Percentiles rank a stretch among this genome's conserved stretches.
These are phyloP conservation scores for Alternaria rosae DNA, from an alignment of 2,329 filamentous ascomycete species.

Conservation along the genomic window DNA sequence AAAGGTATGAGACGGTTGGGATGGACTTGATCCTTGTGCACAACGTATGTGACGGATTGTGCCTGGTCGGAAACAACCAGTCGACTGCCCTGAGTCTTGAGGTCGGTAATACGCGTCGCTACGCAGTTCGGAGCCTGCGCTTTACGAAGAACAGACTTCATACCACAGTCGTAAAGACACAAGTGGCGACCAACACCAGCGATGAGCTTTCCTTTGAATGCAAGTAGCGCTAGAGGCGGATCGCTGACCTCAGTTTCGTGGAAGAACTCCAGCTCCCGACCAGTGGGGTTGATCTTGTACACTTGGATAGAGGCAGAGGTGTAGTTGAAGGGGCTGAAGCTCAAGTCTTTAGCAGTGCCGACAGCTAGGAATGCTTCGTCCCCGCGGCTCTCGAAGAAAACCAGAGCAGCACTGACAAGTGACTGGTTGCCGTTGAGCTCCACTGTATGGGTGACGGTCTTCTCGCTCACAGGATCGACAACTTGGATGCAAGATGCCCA, in stretches of 20 bases:
- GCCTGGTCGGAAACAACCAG: slow-evolving; percentile 93
- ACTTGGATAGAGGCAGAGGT: slow-evolving; percentile 87
- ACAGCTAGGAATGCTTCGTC: slow-evolving; percentile 93
- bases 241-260: slow-evolving; percentile 95
- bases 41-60: slow-evolving; percentile 89
- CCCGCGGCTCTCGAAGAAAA: slow-evolving; percentile 81
- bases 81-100: slow-evolving; percentile 89
- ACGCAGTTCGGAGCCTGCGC: slow-evolving; percentile 77
- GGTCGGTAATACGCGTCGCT: slow-evolving; percentile 82
- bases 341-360: slow-evolving; percentile 90
- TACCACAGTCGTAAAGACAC: slow-evolving; percentile 89
- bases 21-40: slow-evolving; percentile 79
- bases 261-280: slow-evolving; percentile 89
- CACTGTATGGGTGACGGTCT: slow-evolving; percentile 76
- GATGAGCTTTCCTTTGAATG: slow-evolving; percentile 88
- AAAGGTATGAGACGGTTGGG: slow-evolving; percentile 94
- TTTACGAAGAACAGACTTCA: slow-evolving; percentile 91
- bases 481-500: slow-evolving; percentile 98
- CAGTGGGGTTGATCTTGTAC: slow-evolving; percentile 86
- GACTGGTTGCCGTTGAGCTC: slow-evolving; percentile 91
- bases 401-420: slow-evolving; percentile 83
- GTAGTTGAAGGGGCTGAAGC: slow-evolving; percentile 74
- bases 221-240: slow-evolving; percentile 86
- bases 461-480: slow-evolving; percentile 77
- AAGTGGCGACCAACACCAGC: slow-evolving; percentile 85